Base-by-base conservation (phyloP, 2,329 filamentous ascomycete genomes). In the Talaromyces sp. region DNA sequence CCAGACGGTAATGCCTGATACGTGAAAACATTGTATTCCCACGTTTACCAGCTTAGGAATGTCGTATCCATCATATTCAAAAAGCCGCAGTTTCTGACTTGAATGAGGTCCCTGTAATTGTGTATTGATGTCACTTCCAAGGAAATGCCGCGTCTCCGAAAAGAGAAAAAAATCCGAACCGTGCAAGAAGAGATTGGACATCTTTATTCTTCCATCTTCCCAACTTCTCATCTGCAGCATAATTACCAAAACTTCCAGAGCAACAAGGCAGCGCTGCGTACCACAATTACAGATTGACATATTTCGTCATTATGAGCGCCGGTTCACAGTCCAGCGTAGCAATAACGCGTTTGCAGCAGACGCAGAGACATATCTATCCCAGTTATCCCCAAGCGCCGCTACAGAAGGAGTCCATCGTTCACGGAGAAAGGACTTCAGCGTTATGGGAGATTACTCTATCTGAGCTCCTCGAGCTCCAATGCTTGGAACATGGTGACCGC, bases 391-490 rank as follows among this genome's bases (percentile, higher is more conserved):
- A 58, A 21, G 13, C 33, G 5, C 11, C 33, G 7, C 2, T 51
- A 7, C 28, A 35, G 25, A 63, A 66, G 21, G 65, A 78, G 48
- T 81, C 88, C 0, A 73, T 91, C 19, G 80, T 92, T 31, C 79
- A 88, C 55, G 89, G 89, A 1, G 84, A 86, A 2, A 80, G 83
- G 43, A 81, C 89, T 63, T 86, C 88, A 59, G 84, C 85, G 1
- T 80, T 92, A 37, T 78, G 89, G 50, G 84, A 90, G 60, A 75
- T 91, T 52, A 91, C 87, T 0, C 79, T 92, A 7, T 86, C 86
- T 5, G 86, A 89, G 68, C 79, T 92, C 1, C 79, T 92, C 39
- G 85, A 88, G 60, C 78, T 89, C 13, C 89, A 92, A 73, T 85
- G 82, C 45, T 78, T 84, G 52, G 80, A 84, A 50, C 84, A 88